These are phyloP conservation scores for Sophora flavescens DNA, from an alignment of 306 rosid genomes.

Conservation along the genomic window DNA sequence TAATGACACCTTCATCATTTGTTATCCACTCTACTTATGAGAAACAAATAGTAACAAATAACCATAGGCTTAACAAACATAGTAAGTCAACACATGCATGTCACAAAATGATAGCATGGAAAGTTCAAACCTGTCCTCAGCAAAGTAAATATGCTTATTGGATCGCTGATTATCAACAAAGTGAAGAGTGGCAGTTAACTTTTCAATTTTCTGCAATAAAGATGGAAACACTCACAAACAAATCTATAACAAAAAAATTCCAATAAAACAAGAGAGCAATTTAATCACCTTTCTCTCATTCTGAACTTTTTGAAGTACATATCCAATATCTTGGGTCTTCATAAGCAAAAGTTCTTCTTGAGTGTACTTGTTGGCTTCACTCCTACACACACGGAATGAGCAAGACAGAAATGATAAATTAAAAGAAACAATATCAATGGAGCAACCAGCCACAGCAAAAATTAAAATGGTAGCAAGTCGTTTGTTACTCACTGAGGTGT, in stretches of 20 bases:
- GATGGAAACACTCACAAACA: background rate
- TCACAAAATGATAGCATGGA: no score
- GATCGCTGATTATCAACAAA: constrained; percentile 58
- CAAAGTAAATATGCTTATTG: constrained; percentile 64
- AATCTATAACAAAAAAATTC: background rate
- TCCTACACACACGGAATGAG: constrained; percentile 57
- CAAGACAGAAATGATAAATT: background rate
- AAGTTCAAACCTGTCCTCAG: constrained; percentile 74
- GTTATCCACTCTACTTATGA: constrained; percentile 13
- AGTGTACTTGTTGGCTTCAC: constrained; percentile 70
- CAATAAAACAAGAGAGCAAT: constrained; percentile 20
- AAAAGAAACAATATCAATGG: no score
- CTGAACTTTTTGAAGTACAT: constrained; percentile 78
- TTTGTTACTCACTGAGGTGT: constrained; percentile 57
- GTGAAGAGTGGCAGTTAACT: constrained; percentile 74
- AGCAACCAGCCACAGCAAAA: background rate
- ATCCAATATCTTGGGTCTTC: constrained; percentile 88
- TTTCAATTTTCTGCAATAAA: constrained; percentile 76
- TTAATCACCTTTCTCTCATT: constrained; percentile 88
- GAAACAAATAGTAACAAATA: constrained; percentile 24
- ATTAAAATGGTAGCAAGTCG: background rate
- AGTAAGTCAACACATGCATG: no score
- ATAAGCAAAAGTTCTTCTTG: constrained; percentile 78
- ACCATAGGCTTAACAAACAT: background rate
- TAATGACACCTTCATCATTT: background rate